Evolutionary conservation across 2,329 filamentous ascomycete species (phyloP).

Genomic region (Akanthomyces lecanii): DNA sequence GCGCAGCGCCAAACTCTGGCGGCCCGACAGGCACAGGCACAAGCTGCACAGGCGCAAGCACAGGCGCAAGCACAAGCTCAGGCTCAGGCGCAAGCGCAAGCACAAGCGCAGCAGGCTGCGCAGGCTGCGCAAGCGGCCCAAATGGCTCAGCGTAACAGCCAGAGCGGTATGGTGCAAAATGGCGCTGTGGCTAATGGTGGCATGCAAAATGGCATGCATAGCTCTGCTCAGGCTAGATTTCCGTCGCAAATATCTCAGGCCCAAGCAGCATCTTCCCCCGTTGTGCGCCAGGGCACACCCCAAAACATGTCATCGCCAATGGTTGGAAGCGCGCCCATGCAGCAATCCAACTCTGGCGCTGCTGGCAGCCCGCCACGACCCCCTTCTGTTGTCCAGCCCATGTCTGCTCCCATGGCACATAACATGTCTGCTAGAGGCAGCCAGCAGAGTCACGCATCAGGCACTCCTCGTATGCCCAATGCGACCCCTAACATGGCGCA

Average conservation of each 20-base stretch:
- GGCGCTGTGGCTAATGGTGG: conserved; percentile 27
- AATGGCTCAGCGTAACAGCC: conserved; percentile 31
- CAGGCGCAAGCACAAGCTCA: conserved; percentile 29
- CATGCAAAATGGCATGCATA: conserved; percentile 37
- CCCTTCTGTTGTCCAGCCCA: conserved; percentile 60
- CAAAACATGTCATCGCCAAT: conserved; percentile 63
- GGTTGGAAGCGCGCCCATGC: conserved; percentile 59
- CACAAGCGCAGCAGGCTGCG: not conserved
- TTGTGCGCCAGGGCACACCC: conserved; percentile 59
- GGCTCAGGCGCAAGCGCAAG: conserved; percentile 22
- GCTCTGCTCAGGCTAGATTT: conserved; percentile 42
- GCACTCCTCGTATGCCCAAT: conserved; percentile 59
- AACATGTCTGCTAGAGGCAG: conserved; percentile 62
- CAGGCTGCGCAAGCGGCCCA: conserved; percentile 25
- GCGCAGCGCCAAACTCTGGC: conserved; percentile 33
- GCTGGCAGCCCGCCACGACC: conserved; percentile 64
- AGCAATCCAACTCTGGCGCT: conserved; percentile 62
- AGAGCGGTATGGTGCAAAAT: conserved; percentile 39
- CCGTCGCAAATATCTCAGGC: conserved; percentile 56
- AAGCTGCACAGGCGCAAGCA: conserved; percentile 21
- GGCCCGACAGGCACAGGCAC: conserved; percentile 28
- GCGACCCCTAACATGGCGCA: conserved; percentile 59
- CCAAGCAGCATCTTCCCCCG: conserved; percentile 61
- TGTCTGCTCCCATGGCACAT: conserved; percentile 57
- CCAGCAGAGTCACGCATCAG: conserved; percentile 61